Evolutionary conservation across 345 rosid species (phyloP).

Genomic region (Kandelia obovata): DNA sequence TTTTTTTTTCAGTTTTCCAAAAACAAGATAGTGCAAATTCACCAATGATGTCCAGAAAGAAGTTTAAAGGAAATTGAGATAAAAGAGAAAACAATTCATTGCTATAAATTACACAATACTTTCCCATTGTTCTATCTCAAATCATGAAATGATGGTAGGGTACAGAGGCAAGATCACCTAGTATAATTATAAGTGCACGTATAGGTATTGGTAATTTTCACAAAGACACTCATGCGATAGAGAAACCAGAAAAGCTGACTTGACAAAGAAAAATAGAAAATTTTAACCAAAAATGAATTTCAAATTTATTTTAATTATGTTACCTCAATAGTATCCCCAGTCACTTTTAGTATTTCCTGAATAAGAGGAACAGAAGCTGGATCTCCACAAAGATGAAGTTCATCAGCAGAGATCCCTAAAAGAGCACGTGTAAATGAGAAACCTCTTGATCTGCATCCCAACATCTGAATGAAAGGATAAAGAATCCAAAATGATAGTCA

Average conservation of each 20-base stretch:
- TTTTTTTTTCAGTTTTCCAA: too few relatives aligned
- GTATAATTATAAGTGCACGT: neutral
- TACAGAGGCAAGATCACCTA: neutral
- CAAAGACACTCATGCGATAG: neutral
- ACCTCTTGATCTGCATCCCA: conserved; percentile 79
- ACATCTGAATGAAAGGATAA: conserved; percentile 50
- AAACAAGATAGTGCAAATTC: neutral
- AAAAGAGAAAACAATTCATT: neutral
- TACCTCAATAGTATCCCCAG: conserved; percentile 81
- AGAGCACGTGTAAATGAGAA: conserved; percentile 90
- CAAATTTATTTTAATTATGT: neutral
- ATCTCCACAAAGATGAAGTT: conserved; percentile 95
- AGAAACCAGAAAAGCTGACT: neutral
- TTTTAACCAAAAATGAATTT: neutral
- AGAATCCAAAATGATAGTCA: neutral
- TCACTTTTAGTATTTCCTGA: conserved; percentile 68
- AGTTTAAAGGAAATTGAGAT: neutral
- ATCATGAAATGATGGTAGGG: neutral
- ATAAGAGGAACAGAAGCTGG: conserved; percentile 79
- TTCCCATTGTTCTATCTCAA: neutral
- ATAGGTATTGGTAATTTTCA: neutral
- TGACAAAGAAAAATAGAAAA: neutral
- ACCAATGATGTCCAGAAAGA: neutral
- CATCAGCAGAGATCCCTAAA: conserved; percentile 77
- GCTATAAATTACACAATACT: neutral